Evolutionary conservation across 164 flowering plant genomes (phyloP).

Genomic region (Vitis cinerea): DNA sequence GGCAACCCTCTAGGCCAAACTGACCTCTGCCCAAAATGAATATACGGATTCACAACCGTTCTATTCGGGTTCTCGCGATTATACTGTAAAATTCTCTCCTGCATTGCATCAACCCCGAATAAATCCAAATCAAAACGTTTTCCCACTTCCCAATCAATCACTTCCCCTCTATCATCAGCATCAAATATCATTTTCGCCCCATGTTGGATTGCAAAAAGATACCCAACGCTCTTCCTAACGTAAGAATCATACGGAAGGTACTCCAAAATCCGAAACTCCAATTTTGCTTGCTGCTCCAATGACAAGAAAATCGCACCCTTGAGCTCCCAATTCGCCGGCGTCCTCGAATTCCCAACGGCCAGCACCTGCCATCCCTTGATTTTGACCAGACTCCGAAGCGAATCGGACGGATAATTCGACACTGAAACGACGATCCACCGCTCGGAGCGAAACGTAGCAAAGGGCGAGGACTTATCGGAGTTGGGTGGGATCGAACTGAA

Average conservation of each 20-base stretch:
- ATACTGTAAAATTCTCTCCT: slow-evolving; percentile 79
- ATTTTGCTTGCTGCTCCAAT: slow-evolving; percentile 67
- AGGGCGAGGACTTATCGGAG: slow-evolving; percentile 44
- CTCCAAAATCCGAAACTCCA: slow-evolving; percentile 75
- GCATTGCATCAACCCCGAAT: slow-evolving; percentile 75
- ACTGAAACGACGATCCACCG: slow-evolving; percentile 90
- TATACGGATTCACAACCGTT: slow-evolving; percentile 85
- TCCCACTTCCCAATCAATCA: slow-evolving; percentile 76
- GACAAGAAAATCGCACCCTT: slow-evolving; percentile 89
- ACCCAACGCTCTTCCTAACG: slow-evolving; percentile 84
- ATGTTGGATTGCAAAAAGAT: slow-evolving; percentile 92
- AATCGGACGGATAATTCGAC: slow-evolving; percentile 58
- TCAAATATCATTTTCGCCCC: slow-evolving; percentile 94
- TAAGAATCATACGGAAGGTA: slow-evolving; percentile 84
- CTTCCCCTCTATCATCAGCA: slow-evolving; percentile 84
- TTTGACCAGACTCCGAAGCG: slow-evolving; percentile 51
- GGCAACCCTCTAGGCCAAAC: slow-evolving; percentile 99
- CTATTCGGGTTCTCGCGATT: slow-evolving; percentile 81
- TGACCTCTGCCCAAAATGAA: slow-evolving; percentile 95
- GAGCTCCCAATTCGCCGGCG: slow-evolving; percentile 83
- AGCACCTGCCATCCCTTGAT: slow-evolving; percentile 94
- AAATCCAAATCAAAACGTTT: slow-evolving; percentile 93
- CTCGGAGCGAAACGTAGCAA: slow-evolving; percentile 66
- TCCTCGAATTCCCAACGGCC: slow-evolving; percentile 76
- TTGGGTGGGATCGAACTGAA: slow-evolving; percentile 50